phyloP scores from a whole-genome alignment of 345 rosid genomes.

The Arabis alpina region DNA sequence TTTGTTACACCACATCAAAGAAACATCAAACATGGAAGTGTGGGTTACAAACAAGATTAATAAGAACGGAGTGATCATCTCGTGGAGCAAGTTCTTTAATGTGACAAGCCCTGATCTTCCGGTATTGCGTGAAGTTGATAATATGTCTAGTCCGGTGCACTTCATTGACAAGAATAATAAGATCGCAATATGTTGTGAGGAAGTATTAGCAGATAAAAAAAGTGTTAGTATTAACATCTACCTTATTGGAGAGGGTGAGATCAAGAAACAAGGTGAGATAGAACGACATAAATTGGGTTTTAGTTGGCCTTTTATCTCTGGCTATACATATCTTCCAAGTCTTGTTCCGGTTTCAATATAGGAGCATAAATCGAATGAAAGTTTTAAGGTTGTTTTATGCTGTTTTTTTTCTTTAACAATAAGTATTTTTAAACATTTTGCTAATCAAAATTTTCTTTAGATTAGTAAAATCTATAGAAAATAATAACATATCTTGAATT shows the following conservation, averaged over 20 bases:
- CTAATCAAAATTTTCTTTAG: too few relatives aligned
- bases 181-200: slow-evolving; percentile 27
- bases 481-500: too few relatives aligned
- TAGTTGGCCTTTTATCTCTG: slow-evolving; percentile 34
- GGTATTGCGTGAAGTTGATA: not conserved
- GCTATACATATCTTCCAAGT: slow-evolving; percentile 35
- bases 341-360: slow-evolving; percentile 27
- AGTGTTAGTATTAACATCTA: slow-evolving; percentile 14
- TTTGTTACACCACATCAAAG: slow-evolving; percentile 5
- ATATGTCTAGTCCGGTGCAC: slow-evolving; percentile 13
- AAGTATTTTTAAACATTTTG: too few relatives aligned
- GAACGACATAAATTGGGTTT: slow-evolving; percentile 19
- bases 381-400: not conserved
- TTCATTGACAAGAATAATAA: slow-evolving; percentile 27
- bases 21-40: not conserved
- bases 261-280: slow-evolving; percentile 16
- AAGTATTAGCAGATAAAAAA: slow-evolving; percentile 3
- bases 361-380: not conserved
- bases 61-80: not conserved
- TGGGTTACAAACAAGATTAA: slow-evolving; percentile 24
- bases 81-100: slow-evolving; percentile 34
- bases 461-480: too few relatives aligned
- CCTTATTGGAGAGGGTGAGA: slow-evolving; percentile 22
- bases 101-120: slow-evolving; percentile 7
- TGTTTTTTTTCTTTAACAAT: not conserved